These are phyloP conservation scores for Thermochaetoides thermophila DNA, from an alignment of 495 filamentous ascomycete genomes.

Conservation along the genomic window DNA sequence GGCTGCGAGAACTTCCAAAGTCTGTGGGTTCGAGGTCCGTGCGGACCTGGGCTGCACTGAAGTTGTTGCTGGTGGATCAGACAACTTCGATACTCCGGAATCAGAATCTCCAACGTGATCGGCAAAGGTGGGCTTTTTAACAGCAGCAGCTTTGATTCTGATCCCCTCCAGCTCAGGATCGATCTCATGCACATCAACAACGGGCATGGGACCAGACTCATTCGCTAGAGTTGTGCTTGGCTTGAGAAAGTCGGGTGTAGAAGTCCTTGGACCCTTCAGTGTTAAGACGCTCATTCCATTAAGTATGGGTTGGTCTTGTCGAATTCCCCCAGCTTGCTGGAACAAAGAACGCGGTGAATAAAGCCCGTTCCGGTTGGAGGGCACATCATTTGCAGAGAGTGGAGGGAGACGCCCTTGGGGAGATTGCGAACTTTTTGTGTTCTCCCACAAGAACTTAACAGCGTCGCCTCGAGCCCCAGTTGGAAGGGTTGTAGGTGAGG, in stretches of 20 bases:
- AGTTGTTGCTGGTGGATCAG: slow-evolving; percentile 4
- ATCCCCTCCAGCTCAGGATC: slow-evolving; percentile 33
- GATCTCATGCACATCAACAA: slow-evolving; percentile 31
- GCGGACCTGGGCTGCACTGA: slow-evolving; percentile 6
- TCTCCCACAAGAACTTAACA: slow-evolving; percentile 12
- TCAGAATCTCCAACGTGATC: too few species aligned
- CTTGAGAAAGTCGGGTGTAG: slow-evolving; percentile 7
- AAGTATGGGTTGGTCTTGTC: too few species aligned
- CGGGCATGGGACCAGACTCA: slow-evolving; percentile 14
- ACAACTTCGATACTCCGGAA: slow-evolving; percentile 10
- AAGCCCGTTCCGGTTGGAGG: background rate
- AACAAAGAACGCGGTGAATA: background rate
- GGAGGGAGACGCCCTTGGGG: slow-evolving; percentile 10
- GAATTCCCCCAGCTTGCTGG: too few species aligned
- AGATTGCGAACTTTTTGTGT: slow-evolving; percentile 16
- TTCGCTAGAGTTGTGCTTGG: slow-evolving; percentile 7
- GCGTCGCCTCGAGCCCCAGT: slow-evolving; percentile 14
- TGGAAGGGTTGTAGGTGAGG: slow-evolving; percentile 7
- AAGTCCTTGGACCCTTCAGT: slow-evolving; percentile 5
- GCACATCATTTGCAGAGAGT: background rate
- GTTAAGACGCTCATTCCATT: too few species aligned
- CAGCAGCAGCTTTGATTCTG: slow-evolving; percentile 23
- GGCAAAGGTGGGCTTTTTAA: slow-evolving; percentile 29
- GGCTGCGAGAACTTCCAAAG: slow-evolving; percentile 26
- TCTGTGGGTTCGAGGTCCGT: slow-evolving; percentile 19